Evolutionary conservation across 2,329 filamentous ascomycete genomes (phyloP).

Genomic region (Kalaharituber pfeilii): DNA sequence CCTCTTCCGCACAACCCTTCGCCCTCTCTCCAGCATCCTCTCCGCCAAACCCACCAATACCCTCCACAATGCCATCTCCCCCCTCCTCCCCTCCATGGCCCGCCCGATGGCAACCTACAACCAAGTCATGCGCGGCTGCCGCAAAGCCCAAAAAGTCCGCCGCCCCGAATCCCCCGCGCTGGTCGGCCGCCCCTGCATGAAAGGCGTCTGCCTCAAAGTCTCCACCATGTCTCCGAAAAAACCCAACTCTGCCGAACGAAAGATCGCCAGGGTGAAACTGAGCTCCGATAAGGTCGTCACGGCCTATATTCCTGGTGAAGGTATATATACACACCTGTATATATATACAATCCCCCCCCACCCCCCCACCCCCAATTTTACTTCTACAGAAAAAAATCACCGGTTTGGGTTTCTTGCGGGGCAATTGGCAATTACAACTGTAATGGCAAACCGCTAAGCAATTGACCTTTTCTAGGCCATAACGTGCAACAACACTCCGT

Average conservation of each 20-base stretch:
- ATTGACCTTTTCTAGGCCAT: constrained; percentile 55
- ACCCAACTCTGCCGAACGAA: constrained; percentile 92
- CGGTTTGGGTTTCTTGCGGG: too few relatives aligned
- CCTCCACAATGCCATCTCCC: constrained; percentile 18
- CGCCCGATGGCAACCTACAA: constrained; percentile 47
- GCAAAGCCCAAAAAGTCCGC: constrained; percentile 60
- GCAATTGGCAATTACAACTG: too few relatives aligned
- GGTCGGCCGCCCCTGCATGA: constrained; percentile 58
- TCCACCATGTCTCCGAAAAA: constrained; percentile 94
- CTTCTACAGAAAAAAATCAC: too few relatives aligned
- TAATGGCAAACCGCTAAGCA: too few relatives aligned
- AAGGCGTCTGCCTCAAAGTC: constrained; percentile 90
- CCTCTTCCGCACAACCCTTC: constrained; percentile 24
- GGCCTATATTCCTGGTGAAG: constrained; percentile 91
- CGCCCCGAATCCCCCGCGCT: constrained; percentile 80
- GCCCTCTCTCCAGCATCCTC: constrained; percentile 23
- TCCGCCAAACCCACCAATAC: constrained; percentile 11
- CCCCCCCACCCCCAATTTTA: neutral
- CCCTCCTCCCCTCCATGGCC: constrained; percentile 16
- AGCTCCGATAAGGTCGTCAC: constrained; percentile 76
- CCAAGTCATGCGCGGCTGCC: constrained; percentile 59
- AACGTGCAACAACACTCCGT: constrained; percentile 99
- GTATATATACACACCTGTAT: constrained; percentile 31
- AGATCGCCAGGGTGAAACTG: constrained; percentile 79
- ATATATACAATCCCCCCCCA: neutral